These are phyloP conservation scores for Lipomyces sp. DNA, from an alignment of 805 yeast species.

Conservation along the genomic window DNA sequence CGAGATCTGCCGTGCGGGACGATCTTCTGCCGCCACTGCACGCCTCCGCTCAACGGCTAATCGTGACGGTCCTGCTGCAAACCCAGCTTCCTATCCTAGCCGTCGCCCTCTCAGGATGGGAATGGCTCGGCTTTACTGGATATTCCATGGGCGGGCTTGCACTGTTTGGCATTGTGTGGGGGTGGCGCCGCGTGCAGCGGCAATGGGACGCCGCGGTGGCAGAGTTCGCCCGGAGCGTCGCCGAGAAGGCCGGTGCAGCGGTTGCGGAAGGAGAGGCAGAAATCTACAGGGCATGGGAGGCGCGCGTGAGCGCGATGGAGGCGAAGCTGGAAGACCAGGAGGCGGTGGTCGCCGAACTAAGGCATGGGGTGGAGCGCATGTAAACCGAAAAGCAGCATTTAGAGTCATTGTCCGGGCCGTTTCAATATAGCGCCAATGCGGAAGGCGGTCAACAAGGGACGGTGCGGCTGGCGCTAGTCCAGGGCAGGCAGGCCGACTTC, in stretches of 20 bases:
- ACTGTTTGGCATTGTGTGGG: slow-evolving; percentile 39
- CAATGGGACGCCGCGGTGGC: slow-evolving; percentile 35
- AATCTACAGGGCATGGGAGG: slow-evolving; percentile 38
- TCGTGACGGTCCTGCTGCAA: slow-evolving; percentile 34
- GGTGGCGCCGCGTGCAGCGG: slow-evolving; percentile 38
- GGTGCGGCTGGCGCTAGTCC: too few species aligned
- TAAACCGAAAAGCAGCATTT: too few species aligned
- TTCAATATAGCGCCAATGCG: too few species aligned
- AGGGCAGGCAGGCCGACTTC: too few species aligned
- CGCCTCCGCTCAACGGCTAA: slow-evolving; percentile 33
- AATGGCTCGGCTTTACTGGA: slow-evolving; percentile 34
- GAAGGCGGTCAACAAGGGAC: too few species aligned
- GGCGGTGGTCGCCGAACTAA: slow-evolving; percentile 6
- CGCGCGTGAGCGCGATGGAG: slow-evolving; percentile 27
- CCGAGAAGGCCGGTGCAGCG: slow-evolving; percentile 32
- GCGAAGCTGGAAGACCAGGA: slow-evolving; percentile 5
- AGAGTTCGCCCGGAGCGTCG: slow-evolving; percentile 30
- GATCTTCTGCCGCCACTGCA: slow-evolving; percentile 31
- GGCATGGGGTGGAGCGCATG: background rate
- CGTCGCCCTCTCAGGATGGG: slow-evolving; percentile 36
- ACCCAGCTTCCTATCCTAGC: slow-evolving; percentile 39
- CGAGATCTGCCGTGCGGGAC: slow-evolving; percentile 1
- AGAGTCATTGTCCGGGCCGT: too few species aligned
- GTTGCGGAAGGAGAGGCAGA: slow-evolving; percentile 33
- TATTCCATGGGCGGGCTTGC: slow-evolving; percentile 40